Conservation (phyloP, 2,329 filamentous ascomycete species). For the Cytospora mali region DNA sequence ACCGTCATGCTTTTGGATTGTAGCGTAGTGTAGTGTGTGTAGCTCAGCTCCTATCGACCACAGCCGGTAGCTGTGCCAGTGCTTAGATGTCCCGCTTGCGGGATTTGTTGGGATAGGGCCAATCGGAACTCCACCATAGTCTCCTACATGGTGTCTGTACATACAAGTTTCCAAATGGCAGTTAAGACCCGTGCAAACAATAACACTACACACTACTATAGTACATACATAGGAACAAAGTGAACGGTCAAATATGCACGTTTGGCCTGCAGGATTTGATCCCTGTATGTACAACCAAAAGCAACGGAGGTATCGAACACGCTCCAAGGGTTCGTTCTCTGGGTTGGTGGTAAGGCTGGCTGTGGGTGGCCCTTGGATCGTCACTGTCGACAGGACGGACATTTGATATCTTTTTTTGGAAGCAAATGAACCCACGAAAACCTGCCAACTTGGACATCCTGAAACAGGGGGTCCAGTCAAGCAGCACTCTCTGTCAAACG, state of each 20-base stretch:
- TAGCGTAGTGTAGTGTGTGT: too few species aligned
- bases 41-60: too few species aligned
- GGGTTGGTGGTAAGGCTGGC: constrained; percentile 17
- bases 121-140: not conserved
- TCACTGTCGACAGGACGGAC: constrained; percentile 9
- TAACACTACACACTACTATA: too few species aligned
- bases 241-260: not conserved
- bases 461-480: constrained; percentile 22
- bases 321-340: constrained; percentile 21
- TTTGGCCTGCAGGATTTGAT: not conserved
- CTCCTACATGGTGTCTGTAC: not conserved
- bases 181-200: too few species aligned
- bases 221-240: not conserved
- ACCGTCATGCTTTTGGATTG: not conserved
- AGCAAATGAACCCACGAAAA: constrained; percentile 2
- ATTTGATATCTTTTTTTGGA: constrained; percentile 17
- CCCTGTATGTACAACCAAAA: not conserved
- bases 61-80: not conserved
- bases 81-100: not conserved
- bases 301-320: not conserved
- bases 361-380: constrained; percentile 14
- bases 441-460: constrained; percentile 14
- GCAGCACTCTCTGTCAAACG: constrained; percentile 5
- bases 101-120: not conserved
- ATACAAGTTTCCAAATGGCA: not conserved